Percentiles rank a stretch among this genome's conserved stretches.
Evolutionary conservation across 257 asterid genomes (phyloP).

Genomic region (Solanum chiquidenum): DNA sequence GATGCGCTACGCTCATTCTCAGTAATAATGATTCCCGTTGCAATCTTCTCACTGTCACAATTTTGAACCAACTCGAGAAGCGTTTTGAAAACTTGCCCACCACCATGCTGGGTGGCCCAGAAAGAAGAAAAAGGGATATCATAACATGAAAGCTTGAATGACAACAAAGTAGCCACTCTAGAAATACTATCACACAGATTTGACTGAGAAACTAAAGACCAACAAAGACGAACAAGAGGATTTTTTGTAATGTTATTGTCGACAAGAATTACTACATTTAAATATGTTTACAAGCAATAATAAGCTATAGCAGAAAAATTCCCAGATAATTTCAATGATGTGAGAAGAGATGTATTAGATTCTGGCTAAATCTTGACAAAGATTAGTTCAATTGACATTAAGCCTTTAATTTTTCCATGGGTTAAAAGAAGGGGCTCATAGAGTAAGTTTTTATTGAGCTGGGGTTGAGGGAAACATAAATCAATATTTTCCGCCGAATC

Average conservation of each 20-base stretch:
- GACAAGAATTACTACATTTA: not conserved
- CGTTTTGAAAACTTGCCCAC: constrained; percentile 64
- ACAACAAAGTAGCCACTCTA: not conserved
- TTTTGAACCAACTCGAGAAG: constrained; percentile 50
- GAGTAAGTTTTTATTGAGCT: not conserved
- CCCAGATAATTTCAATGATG: not conserved
- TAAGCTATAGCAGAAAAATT: not conserved
- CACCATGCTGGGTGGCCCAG: constrained; percentile 53
- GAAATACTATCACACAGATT: not conserved
- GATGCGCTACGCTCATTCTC: constrained; percentile 44
- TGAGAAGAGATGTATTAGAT: not conserved
- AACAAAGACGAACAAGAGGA: not conserved
- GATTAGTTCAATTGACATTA: not conserved
- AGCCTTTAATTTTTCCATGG: not conserved
- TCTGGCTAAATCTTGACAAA: not conserved
- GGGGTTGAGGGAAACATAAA: not conserved
- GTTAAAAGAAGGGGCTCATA: not conserved
- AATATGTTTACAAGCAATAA: not conserved
- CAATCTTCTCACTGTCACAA: constrained; percentile 45
- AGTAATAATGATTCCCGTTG: constrained; percentile 40
- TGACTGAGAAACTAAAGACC: not conserved
- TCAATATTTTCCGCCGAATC: not conserved
- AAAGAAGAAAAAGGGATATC: constrained; percentile 5
- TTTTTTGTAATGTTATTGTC: not conserved
- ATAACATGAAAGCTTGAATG: not conserved